A percentile compares a stretch with the other conserved stretches of the same genome.
Evolutionary conservation across 768 basidiomycete species (phyloP).

Genomic region (Leccinellum albellum): DNA sequence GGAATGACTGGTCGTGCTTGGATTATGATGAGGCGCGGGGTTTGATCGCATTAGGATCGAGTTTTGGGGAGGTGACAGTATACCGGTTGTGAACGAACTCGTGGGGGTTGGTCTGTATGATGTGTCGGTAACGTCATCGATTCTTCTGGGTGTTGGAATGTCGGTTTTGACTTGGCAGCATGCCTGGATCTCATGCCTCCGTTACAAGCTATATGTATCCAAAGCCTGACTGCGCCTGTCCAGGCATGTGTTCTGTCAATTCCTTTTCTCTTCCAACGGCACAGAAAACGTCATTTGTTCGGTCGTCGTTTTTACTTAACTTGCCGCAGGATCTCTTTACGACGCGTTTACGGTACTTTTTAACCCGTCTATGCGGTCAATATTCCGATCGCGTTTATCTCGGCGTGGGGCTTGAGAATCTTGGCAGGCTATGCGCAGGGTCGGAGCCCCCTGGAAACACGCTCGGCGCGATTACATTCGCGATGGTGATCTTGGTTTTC

Average conservation of each 20-base stretch:
- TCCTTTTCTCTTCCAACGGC: too few relatives aligned
- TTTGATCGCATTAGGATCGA: constrained; percentile 49
- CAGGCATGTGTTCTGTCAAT: neutral
- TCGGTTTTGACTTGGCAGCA: neutral
- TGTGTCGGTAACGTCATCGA: neutral
- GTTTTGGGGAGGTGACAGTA: constrained; percentile 44
- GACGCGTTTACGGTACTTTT: neutral
- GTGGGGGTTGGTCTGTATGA: neutral
- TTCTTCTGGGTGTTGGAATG: neutral
- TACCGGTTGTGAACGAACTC: constrained; percentile 17
- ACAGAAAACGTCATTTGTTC: neutral
- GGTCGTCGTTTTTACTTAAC: neutral
- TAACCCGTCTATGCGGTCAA: neutral
- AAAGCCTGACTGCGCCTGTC: neutral
- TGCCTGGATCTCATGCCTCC: neutral
- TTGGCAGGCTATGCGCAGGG: neutral
- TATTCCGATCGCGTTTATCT: neutral
- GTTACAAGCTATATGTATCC: neutral
- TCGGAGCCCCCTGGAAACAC: neutral
- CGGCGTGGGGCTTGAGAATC: neutral
- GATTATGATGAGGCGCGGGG: constrained; percentile 61
- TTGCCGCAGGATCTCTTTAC: neutral
- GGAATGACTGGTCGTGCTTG: constrained; percentile 46
- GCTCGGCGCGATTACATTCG: neutral
- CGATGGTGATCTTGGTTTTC: neutral